phyloP scores from a whole-genome alignment of 257 asterid species.

The Solanum etuberosum region DNA sequence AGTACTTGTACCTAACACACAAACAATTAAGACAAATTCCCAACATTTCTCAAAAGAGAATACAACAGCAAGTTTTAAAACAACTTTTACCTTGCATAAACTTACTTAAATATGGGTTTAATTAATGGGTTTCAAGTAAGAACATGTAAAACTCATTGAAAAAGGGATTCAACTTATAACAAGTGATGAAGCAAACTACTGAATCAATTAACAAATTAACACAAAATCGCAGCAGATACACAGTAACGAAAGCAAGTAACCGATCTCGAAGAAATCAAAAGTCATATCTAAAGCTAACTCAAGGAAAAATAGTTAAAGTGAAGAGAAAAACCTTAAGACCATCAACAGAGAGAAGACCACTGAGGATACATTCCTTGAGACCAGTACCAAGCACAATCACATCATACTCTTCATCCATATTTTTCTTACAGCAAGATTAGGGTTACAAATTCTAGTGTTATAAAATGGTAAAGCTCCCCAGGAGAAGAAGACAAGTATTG shows the following conservation, averaged over 20 bases:
- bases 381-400: conserved; percentile 91
- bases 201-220: neutral
- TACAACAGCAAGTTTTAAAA: neutral
- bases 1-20: neutral
- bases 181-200: neutral
- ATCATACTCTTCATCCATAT: conserved; percentile 87
- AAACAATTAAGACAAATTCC: neutral
- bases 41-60: neutral
- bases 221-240: neutral
- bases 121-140: neutral
- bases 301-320: too few species aligned
- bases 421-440: neutral
- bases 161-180: neutral
- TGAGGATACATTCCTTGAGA: conserved; percentile 83
- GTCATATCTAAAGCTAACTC: neutral
- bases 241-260: neutral
- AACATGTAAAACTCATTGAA: neutral
- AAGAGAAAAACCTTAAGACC: conserved; percentile 45
- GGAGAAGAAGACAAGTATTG: neutral
- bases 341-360: conserved; percentile 87
- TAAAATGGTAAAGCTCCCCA: neutral
- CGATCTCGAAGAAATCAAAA: neutral
- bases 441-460: neutral
- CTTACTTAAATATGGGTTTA: neutral
- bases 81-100: neutral